Conservation (phyloP, 1,284 basidiomycete genomes). For the Marasmius oreades region DNA sequence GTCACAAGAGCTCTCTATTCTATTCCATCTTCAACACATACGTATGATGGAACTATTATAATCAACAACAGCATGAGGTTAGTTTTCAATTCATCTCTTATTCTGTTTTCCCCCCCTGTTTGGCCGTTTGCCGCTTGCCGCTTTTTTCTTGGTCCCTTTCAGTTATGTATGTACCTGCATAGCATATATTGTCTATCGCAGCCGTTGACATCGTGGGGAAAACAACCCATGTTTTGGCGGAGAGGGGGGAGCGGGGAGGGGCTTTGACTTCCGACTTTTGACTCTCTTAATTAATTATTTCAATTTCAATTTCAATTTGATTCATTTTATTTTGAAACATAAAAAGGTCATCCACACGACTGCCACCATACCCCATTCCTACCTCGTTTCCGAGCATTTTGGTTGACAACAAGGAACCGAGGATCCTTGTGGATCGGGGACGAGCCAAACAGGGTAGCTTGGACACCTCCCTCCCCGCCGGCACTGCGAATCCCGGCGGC, state of each 20-base stretch:
- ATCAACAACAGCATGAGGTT: constrained; percentile 35
- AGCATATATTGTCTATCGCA: constrained; percentile 4
- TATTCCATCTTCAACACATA: constrained; percentile 25
- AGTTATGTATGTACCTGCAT: no score
- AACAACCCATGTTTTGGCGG: no score
- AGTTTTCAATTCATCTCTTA: constrained; percentile 3
- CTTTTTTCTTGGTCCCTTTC: background rate
- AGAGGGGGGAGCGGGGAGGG: no score
- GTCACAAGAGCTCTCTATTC: constrained; percentile 59
- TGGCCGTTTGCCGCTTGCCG: background rate
- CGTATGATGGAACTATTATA: constrained; percentile 22
- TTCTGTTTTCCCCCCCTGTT: no score
- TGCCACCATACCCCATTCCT: constrained; percentile 43
- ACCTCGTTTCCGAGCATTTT: constrained; percentile 47
- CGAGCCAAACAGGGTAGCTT: constrained; percentile 18
- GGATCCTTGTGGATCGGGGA: constrained; percentile 4
- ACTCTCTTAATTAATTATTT: background rate
- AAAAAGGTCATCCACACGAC: no score
- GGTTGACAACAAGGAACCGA: constrained; percentile 12
- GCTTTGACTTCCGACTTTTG: background rate
- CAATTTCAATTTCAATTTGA: no score
- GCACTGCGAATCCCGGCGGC: no score
- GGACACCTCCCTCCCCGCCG: no score
- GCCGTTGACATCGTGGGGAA: background rate
- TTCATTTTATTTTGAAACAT: no score